Percentiles rank a stretch among this genome's conserved stretches.
phyloP scores from a whole-genome alignment of 2,329 filamentous ascomycete species.

The Aspergillus latus region DNA sequence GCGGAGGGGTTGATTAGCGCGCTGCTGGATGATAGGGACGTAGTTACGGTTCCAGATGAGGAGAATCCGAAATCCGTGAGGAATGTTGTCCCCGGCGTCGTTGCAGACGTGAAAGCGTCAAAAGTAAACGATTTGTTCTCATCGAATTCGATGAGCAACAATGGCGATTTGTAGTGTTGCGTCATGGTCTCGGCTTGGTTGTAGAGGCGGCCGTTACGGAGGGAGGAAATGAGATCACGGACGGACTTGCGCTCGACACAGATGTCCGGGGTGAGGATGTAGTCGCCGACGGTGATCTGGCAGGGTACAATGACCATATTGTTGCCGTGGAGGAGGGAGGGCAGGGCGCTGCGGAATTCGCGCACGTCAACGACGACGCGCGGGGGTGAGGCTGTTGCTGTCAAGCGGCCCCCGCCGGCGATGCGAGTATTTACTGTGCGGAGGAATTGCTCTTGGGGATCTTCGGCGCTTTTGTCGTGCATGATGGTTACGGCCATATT shows the following conservation, averaged over 20 bases:
- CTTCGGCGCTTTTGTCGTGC: constrained; percentile 68
- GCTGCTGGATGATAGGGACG: constrained; percentile 57
- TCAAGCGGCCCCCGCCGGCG: constrained; percentile 82
- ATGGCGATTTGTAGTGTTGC: constrained; percentile 81
- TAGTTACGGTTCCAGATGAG: constrained; percentile 42
- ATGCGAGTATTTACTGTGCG: constrained; percentile 96
- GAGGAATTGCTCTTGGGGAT: constrained; percentile 87
- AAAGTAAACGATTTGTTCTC: constrained; percentile 96
- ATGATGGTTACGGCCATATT: constrained; percentile 88
- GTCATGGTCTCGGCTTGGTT: constrained; percentile 93
- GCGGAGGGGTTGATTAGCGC: constrained; percentile 62
- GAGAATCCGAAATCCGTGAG: constrained; percentile 56
- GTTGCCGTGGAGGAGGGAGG: constrained; percentile 84
- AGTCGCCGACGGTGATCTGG: constrained; percentile 95
- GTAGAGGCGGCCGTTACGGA: constrained; percentile 88
- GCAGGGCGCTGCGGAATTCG: constrained; percentile 90
- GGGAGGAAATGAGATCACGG: constrained; percentile 84
- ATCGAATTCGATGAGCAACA: constrained; percentile 97
- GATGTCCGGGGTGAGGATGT: constrained; percentile 85
- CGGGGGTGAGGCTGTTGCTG: constrained; percentile 81
- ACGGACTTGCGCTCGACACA: constrained; percentile 95
- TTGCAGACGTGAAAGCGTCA: constrained; percentile 58
- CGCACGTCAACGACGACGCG: constrained; percentile 93
- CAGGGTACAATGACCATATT: constrained; percentile 88
- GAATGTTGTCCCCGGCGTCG: constrained; percentile 42